Evolutionary conservation across 768 basidiomycete genomes (phyloP), one percentile per base, ranked within the genome.

Genomic region (Lentinula edodes): DNA sequence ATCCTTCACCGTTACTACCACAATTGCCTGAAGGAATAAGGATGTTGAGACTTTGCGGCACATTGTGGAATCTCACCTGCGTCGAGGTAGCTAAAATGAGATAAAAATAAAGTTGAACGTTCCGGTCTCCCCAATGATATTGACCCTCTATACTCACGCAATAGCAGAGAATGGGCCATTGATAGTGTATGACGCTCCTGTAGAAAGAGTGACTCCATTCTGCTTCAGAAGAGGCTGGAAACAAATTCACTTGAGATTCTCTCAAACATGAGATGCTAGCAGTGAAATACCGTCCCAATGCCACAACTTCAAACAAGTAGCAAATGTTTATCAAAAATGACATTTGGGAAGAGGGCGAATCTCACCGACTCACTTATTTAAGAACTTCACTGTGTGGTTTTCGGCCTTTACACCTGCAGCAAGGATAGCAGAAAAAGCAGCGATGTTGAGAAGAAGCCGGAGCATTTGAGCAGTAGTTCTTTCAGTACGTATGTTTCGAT

Each of bases 1-100:
- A 28, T 28, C 28, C 65, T 56, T 76, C 75, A 3, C 75, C 75
- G 57, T 75, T 74, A 61, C 70, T 70, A 1, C 73, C 73, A 43
- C 74, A 76, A 15, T 34, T 38, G 6, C 73, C 74, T 68, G 63
- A 20, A 50, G 28, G 28, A 23, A 16, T n/a, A 60, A 16, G 6
- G 15, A 3, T 2, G 16, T 16, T 0, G 10, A 45, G 56, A 45
- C 20, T 41, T 41, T 35, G n/a, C 38, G 6, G 28, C 13, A 4
- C 34, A 56, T 36, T 56, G 12, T 2, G 38, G 54, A 18, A 5
- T n/a, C 6, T 28, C 15, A 38, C 55, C 55, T 18, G 20, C 13
- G 38, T 57, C 39, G 23, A 57, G 55, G 36, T 57, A 57, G 39
- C 55, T 57, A 16, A 10, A 3, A 23, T 6, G 39, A 34, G 9